These are phyloP conservation scores for Colletotrichum noveboracense DNA, from an alignment of 2,329 filamentous ascomycete genomes.

Conservation along the genomic window DNA sequence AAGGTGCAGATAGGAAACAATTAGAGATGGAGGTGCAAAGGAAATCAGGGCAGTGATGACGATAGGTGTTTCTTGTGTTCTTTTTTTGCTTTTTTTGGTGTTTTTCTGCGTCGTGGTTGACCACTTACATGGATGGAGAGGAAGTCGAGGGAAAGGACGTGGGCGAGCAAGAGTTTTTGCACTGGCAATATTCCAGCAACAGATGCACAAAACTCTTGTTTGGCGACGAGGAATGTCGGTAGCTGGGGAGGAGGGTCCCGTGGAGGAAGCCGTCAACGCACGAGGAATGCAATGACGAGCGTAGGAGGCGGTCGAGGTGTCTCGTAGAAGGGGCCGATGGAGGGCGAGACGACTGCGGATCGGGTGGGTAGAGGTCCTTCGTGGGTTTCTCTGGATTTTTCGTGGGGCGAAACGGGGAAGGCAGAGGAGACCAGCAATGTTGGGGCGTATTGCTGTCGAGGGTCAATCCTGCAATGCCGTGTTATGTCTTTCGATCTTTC, in stretches of 20 bases:
- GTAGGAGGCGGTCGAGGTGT: neutral
- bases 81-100: neutral
- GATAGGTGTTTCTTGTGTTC: neutral
- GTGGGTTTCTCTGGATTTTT: constrained; percentile 7
- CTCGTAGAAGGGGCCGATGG: neutral
- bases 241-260: constrained; percentile 20
- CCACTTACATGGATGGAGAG: constrained; percentile 20
- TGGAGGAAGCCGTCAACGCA: constrained; percentile 19
- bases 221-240: constrained; percentile 18
- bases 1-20: neutral
- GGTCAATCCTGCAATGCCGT: constrained; percentile 17
- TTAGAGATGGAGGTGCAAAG: neutral
- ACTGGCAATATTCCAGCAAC: constrained; percentile 27
- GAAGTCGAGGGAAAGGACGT: neutral
- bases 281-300: constrained; percentile 20
- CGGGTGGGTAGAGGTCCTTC: neutral
- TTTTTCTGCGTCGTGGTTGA: neutral
- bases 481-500: neutral
- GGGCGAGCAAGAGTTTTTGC: constrained; percentile 19
- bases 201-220: constrained; percentile 13
- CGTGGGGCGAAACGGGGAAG: neutral
- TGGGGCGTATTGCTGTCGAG: neutral
- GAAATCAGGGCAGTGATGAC: neutral
- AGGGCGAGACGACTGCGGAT: neutral
- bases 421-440: constrained; percentile 11